A percentile compares a stretch with the other conserved stretches of the same genome.
phyloP scores from a whole-genome alignment of 2,329 filamentous ascomycete species.

The Ceratocystis papillata region DNA sequence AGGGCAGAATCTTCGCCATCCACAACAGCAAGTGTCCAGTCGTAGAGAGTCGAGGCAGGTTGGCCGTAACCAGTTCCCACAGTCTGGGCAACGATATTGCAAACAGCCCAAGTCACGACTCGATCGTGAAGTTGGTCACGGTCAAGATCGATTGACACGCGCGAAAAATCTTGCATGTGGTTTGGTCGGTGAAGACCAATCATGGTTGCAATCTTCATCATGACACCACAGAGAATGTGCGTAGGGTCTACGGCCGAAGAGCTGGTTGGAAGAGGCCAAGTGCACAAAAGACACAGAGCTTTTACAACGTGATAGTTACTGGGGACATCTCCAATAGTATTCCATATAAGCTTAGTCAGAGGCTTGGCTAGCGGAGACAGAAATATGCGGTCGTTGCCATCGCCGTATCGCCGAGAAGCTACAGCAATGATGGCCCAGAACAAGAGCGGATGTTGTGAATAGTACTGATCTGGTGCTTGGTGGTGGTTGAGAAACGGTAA shows the following conservation, averaged over 20 bases:
- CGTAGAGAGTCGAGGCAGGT: slow-evolving; percentile 65
- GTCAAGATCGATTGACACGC: slow-evolving; percentile 62
- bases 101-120: slow-evolving; percentile 71
- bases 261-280: slow-evolving; percentile 74
- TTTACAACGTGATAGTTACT: slow-evolving; percentile 74
- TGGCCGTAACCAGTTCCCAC: slow-evolving; percentile 77
- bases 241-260: slow-evolving; percentile 70
- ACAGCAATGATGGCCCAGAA: slow-evolving; percentile 78
- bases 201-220: slow-evolving; percentile 80
- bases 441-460: slow-evolving; percentile 64
- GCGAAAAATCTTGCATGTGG: slow-evolving; percentile 72
- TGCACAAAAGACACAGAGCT: slow-evolving; percentile 66
- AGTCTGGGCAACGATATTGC: slow-evolving; percentile 72
- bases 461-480: slow-evolving; percentile 61
- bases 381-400: slow-evolving; percentile 49
- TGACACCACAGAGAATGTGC: slow-evolving; percentile 68
- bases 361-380: slow-evolving; percentile 57
- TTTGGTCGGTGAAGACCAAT: slow-evolving; percentile 72
- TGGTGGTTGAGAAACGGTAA: slow-evolving; percentile 60
- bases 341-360: slow-evolving; percentile 63
- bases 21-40: slow-evolving; percentile 55
- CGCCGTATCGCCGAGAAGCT: slow-evolving; percentile 57
- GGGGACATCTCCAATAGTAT: slow-evolving; percentile 64
- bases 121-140: slow-evolving; percentile 70
- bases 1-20: slow-evolving; percentile 41